Percentiles rank a stretch among this genome's conserved stretches.
Evolutionary conservation across 495 filamentous ascomycete genomes (phyloP).

Genomic region (Trichoderma virens): DNA sequence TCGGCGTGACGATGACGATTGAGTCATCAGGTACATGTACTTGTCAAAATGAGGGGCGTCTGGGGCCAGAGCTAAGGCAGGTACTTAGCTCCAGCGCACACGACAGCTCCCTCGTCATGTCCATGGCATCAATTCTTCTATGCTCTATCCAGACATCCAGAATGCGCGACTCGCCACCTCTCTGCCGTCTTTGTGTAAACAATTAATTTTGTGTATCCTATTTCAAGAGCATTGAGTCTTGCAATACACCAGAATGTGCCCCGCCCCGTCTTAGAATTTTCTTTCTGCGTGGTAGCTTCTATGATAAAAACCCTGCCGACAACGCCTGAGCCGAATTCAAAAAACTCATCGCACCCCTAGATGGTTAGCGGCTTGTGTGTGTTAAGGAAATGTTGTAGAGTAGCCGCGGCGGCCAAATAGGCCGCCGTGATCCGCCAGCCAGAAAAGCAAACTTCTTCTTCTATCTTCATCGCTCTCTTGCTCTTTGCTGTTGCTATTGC

Average conservation of each 20-base stretch:
- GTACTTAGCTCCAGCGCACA: slow-evolving; percentile 3
- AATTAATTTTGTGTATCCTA: slow-evolving; percentile 9
- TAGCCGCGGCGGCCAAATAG: not conserved
- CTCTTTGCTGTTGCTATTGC: slow-evolving; percentile 14
- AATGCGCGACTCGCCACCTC: not conserved
- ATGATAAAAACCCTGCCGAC: slow-evolving; percentile 23
- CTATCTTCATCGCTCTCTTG: not conserved
- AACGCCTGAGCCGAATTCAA: slow-evolving; percentile 30
- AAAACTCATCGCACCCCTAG: slow-evolving; percentile 14
- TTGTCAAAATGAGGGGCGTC: slow-evolving; percentile 6
- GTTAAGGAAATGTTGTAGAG: not conserved
- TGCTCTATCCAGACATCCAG: not conserved
- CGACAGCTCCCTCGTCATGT: slow-evolving; percentile 3
- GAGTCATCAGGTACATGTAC: not conserved
- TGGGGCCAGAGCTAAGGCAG: slow-evolving; percentile 2
- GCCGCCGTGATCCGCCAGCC: not conserved
- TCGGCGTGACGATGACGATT: not conserved
- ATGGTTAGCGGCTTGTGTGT: not conserved
- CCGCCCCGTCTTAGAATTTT: not conserved
- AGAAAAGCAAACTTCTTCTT: not conserved
- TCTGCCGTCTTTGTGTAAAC: not conserved
- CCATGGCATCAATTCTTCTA: not conserved
- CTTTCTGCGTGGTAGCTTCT: slow-evolving; percentile 16
- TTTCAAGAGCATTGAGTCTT: not conserved
- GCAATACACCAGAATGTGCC: not conserved